Evolutionary conservation across 345 rosid species (phyloP).

Genomic region (Heritiera fomes): DNA sequence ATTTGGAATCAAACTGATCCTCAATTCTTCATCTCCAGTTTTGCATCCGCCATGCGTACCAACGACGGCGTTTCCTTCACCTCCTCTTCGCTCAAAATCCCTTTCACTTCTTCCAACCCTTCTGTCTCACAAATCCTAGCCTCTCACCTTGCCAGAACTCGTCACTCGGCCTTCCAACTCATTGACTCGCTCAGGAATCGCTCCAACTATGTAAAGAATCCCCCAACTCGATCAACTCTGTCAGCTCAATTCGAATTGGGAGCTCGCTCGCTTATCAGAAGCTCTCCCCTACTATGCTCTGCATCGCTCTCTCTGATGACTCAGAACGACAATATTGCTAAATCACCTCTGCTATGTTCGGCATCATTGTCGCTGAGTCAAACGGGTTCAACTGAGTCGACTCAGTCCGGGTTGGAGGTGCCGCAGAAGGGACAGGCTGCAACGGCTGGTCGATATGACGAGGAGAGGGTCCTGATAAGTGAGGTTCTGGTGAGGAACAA

Average conservation of each 20-base stretch:
- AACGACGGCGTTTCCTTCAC: constrained; percentile 44
- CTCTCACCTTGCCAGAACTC: constrained; percentile 34
- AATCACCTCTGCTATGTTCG: constrained; percentile 50
- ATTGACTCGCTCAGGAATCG: constrained; percentile 38
- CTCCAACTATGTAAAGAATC: neutral
- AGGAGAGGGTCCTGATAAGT: constrained; percentile 86
- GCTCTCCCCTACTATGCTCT: constrained; percentile 43
- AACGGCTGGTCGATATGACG: constrained; percentile 47
- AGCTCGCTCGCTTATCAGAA: constrained; percentile 27
- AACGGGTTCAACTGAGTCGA: constrained; percentile 28
- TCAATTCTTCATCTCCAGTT: neutral
- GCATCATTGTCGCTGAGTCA: constrained; percentile 50
- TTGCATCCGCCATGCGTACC: constrained; percentile 27
- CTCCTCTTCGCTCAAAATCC: constrained; percentile 40
- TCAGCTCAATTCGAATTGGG: constrained; percentile 26
- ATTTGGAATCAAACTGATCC: neutral
- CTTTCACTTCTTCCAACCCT: constrained; percentile 18
- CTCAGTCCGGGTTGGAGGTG: constrained; percentile 40
- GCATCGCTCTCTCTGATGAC: constrained; percentile 47
- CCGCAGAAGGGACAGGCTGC: constrained; percentile 54
- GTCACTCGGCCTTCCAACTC: constrained; percentile 32
- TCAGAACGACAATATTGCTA: neutral
- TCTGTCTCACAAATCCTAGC: constrained; percentile 23
- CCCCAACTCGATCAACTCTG: neutral
- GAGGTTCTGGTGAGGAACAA: constrained; percentile 91